Conservation (phyloP, 345 rosid species). For the Draba incana region DNA sequence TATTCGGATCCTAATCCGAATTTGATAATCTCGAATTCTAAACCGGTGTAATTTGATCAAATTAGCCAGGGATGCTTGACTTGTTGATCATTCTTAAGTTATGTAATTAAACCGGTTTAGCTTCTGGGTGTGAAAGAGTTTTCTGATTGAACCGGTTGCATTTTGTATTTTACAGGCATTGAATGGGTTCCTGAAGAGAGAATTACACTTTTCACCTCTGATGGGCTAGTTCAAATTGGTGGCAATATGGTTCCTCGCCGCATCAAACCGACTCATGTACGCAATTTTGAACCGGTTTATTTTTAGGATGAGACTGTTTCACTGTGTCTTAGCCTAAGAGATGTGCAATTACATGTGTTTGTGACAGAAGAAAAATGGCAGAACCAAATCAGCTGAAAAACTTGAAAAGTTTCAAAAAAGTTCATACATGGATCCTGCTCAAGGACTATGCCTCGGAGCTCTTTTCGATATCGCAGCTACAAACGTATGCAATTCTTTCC, state of each 20-base stretch:
- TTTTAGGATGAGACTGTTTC: neutral
- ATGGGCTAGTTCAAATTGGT: slow-evolving; percentile 89
- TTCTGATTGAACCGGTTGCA: neutral
- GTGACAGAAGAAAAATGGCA: slow-evolving; percentile 64
- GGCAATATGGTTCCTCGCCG: slow-evolving; percentile 84
- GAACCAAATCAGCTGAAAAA: slow-evolving; percentile 51
- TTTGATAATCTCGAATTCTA: no score
- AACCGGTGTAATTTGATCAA: neutral
- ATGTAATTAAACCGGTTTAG: no score
- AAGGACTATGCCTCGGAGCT: slow-evolving; percentile 85
- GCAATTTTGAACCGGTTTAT: slow-evolving; percentile 11
- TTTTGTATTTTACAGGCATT: slow-evolving; percentile 29
- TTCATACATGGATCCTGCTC: slow-evolving; percentile 86
- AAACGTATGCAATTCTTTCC: slow-evolving; percentile 54
- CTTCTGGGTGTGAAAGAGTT: no score
- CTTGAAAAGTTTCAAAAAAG: slow-evolving; percentile 73
- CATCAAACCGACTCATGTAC: slow-evolving; percentile 58
- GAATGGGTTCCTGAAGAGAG: slow-evolving; percentile 91
- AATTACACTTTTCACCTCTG: slow-evolving; percentile 79
- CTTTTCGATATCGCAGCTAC: slow-evolving; percentile 93
- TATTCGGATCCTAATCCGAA: no score
- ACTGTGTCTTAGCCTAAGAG: neutral
- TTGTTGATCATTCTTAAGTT: neutral
- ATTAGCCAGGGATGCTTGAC: neutral
- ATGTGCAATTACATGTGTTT: neutral